These are phyloP conservation scores for Colletotrichum costaricense DNA, from an alignment of 2,329 filamentous ascomycete genomes.

Conservation along the genomic window DNA sequence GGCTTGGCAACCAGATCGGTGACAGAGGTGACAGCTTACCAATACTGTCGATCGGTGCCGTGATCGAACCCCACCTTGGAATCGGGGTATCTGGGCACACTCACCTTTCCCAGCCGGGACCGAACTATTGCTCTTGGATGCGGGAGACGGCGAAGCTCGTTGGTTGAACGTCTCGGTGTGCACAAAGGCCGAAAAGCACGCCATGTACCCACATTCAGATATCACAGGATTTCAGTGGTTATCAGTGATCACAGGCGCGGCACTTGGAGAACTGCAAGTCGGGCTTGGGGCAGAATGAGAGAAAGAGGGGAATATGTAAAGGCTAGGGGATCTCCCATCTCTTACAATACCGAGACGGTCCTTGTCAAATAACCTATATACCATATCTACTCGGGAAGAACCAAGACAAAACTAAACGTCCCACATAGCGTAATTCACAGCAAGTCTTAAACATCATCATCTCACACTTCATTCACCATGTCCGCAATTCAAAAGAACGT, in stretches of 20 bases:
- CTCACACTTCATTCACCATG: constrained; percentile 8
- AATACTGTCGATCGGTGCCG: constrained; percentile 10
- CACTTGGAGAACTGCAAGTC: not conserved
- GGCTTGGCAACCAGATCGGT: not conserved
- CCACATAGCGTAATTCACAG: not conserved
- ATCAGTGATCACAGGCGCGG: not conserved
- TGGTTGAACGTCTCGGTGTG: constrained; percentile 2
- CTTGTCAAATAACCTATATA: not conserved
- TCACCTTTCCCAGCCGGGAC: constrained; percentile 14
- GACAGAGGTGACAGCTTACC: not conserved
- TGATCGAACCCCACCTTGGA: constrained; percentile 11
- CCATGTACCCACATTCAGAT: constrained; percentile 31
- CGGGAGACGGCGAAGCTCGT: constrained; percentile 10
- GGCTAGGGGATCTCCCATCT: not conserved
- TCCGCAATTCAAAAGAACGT: constrained; percentile 34
- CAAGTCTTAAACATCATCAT: not conserved
- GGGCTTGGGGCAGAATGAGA: constrained; percentile 6
- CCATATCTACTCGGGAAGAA: not conserved
- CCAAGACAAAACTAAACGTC: not conserved
- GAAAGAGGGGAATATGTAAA: constrained; percentile 3
- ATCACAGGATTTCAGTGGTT: not conserved
- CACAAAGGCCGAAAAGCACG: constrained; percentile 29
- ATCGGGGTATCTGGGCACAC: not conserved
- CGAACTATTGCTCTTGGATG: constrained; percentile 3
- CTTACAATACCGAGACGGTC: not conserved